Evolutionary conservation across 2,329 filamentous ascomycete species (phyloP).

Genomic region (Phyllosticta paracitricarpa): DNA sequence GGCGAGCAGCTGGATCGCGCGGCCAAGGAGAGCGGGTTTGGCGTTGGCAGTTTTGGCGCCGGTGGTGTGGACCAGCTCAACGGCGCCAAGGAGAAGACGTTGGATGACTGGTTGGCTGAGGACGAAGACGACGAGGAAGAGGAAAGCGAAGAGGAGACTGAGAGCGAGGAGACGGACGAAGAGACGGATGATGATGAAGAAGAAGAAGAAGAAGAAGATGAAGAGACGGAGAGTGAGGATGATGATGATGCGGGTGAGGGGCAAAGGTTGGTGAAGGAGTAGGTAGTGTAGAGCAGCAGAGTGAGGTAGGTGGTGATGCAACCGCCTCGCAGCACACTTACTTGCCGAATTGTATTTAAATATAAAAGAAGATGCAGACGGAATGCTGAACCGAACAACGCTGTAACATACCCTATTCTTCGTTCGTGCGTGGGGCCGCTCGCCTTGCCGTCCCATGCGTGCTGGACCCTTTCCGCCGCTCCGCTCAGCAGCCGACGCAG

Average conservation of each 20-base stretch:
- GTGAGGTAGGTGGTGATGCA: no score
- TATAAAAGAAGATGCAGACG: no score
- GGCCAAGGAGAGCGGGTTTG: conserved; percentile 22
- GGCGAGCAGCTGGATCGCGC: conserved; percentile 55
- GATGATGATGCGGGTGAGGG: conserved; percentile 21
- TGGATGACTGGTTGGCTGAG: conserved; percentile 89
- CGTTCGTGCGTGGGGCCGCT: no score
- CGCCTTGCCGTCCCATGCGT: no score
- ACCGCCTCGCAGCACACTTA: no score
- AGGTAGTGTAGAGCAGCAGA: no score
- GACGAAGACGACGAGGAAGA: conserved; percentile 48
- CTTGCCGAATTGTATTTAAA: no score
- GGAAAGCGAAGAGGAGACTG: conserved; percentile 39
- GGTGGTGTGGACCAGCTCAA: conserved; percentile 38
- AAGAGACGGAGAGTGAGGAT: conserved; percentile 56
- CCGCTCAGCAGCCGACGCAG: no score
- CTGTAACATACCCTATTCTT: no score
- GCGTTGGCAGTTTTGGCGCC: conserved; percentile 22
- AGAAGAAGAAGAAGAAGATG: conserved; percentile 28
- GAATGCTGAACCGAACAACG: no score
- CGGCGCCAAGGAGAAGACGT: conserved; percentile 59
- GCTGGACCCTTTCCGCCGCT: no score
- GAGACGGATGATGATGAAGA: conserved; percentile 37
- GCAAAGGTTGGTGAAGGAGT: conserved; percentile 27
- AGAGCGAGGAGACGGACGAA: conserved; percentile 33